These are phyloP conservation scores for Septoria petroselini DNA, from an alignment of 2,329 filamentous ascomycete genomes.

Conservation along the genomic window DNA sequence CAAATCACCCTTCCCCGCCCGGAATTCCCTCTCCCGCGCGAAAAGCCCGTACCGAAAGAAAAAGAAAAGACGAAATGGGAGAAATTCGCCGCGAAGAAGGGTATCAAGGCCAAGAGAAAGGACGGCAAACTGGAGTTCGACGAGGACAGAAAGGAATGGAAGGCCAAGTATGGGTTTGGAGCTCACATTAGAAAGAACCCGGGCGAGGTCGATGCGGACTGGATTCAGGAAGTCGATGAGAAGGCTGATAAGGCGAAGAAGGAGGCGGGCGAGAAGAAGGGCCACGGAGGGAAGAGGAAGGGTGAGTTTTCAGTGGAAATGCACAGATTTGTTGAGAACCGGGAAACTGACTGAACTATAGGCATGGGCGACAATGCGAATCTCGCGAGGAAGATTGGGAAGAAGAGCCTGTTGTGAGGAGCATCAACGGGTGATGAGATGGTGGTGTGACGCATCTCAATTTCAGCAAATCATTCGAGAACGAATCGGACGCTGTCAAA, in stretches of 20 bases:
- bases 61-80: constrained; percentile 92
- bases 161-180: constrained; percentile 92
- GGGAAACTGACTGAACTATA: not conserved
- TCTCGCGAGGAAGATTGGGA: constrained; percentile 24
- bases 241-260: constrained; percentile 59
- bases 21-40: constrained; percentile 72
- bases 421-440: not conserved
- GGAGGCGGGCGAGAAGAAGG: constrained; percentile 49
- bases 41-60: constrained; percentile 81
- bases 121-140: constrained; percentile 82
- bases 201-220: constrained; percentile 65
- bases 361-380: constrained; percentile 22
- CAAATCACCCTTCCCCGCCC: constrained; percentile 72
- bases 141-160: constrained; percentile 81
- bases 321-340: too few relatives aligned
- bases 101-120: constrained; percentile 83
- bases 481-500: too few relatives aligned
- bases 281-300: constrained; percentile 25
- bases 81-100: constrained; percentile 93
- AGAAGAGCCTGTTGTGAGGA: constrained; percentile 25
- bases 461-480: too few relatives aligned
- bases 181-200: constrained; percentile 71
- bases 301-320: constrained; percentile 1
- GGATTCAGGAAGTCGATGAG: constrained; percentile 85
- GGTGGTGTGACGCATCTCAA: not conserved